A percentile compares a stretch with the other conserved stretches of the same genome.
These are phyloP conservation scores for Phytophthora pinifolia DNA, from an alignment of 352 stramenopile genomes.

Conservation along the genomic window DNA sequence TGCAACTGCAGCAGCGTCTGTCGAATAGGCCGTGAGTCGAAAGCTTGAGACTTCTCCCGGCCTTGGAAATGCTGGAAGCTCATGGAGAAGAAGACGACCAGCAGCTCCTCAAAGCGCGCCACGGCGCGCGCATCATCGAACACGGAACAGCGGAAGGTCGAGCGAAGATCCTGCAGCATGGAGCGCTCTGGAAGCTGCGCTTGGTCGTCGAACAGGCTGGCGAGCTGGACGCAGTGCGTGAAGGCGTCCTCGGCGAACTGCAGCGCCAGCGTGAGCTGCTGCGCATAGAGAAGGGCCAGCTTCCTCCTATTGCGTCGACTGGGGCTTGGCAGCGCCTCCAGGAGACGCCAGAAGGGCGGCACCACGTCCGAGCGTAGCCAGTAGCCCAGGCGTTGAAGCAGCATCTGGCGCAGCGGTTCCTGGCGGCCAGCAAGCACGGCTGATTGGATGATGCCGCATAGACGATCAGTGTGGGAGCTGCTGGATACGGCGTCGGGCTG, in stretches of 20 bases:
- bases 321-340: constrained; percentile 28
- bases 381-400: constrained; percentile 60
- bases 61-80: constrained; percentile 67
- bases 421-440: constrained; percentile 33
- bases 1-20: constrained; percentile 55
- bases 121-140: constrained; percentile 43
- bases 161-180: constrained; percentile 56
- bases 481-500: constrained; percentile 7
- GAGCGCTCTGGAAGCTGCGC: constrained; percentile 9
- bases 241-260: constrained; percentile 76
- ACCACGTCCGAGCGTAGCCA: constrained; percentile 67
- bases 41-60: constrained; percentile 53
- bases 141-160: constrained; percentile 51
- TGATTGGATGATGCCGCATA: constrained; percentile 38
- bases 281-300: constrained; percentile 49
- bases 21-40: constrained; percentile 50
- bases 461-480: constrained; percentile 16
- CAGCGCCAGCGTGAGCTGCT: constrained; percentile 70
- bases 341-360: constrained; percentile 67
- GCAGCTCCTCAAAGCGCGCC: constrained; percentile 58
- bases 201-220: constrained; percentile 53
- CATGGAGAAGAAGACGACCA: constrained; percentile 74
- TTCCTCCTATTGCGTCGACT: constrained; percentile 26
- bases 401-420: constrained; percentile 55
- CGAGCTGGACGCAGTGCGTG: constrained; percentile 62